Base-by-base conservation (phyloP, 2,329 filamentous ascomycete species). In the Ophiostoma angusticollis region DNA sequence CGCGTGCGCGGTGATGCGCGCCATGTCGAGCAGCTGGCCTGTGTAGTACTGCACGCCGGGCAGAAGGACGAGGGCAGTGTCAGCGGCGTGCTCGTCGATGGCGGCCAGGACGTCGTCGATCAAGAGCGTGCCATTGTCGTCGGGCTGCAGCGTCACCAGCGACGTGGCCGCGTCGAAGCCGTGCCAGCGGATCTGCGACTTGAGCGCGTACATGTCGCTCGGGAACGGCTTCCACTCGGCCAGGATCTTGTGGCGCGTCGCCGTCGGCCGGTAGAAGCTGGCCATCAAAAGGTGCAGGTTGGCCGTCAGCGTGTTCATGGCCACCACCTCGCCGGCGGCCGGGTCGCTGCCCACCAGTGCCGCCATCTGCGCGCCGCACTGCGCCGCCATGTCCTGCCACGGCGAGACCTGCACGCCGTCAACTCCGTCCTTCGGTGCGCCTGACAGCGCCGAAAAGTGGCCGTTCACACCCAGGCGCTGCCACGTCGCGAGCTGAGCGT, bases 31-130 rank as follows among this genome's bases (percentile, higher is more conserved):
- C 41, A 82, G 74, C 56, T 95, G 87, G 39, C 86, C 86, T 1
- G 81, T 91, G 61, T 93, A 94, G 64, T 86, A 95, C 55, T 95
- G 86, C 30, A 95, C 80, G 9, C 84, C 87, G 0, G 86, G 84
- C 0, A 95, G 72, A 5, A 94, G 70, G 1, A 94, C 61, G 8
- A 95, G 60, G 14, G 85, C 83, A 0, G 84, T 78, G 6, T 72
- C 72, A 1, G 74, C 67, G 32, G 80, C 81, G 53, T 94, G 78
- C 43, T 75, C 62, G 45, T 86, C 80, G 47, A 94, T 93, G 4
- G 74, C 64, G 7, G 70, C 65, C 9, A 91, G 65, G 29, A 94
- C 81, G 46, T 78, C 66, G 31, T 79, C 70, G 0, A 81, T 93
- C 1, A 72, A 67, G 35, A 93, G 67, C 43, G 77, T 70, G 16